Conservation (phyloP, 2,329 filamentous ascomycete species). For the Orbilia ellipsospora region DNA sequence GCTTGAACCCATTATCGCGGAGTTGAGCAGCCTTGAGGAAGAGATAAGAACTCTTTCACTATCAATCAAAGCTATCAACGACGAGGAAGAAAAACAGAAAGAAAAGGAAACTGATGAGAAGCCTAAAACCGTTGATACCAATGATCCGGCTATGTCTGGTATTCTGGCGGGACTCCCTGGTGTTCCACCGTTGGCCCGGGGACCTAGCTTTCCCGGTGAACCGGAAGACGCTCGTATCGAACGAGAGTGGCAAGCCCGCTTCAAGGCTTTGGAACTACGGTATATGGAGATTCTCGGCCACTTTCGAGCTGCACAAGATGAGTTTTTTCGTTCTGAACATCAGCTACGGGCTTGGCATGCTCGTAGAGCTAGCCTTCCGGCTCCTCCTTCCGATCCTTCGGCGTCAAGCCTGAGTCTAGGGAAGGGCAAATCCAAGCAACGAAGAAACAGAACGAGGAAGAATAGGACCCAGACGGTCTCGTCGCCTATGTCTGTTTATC, state of each 20-base stretch:
- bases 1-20: conserved; percentile 67
- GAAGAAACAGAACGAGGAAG: conserved; percentile 62
- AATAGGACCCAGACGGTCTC: conserved; percentile 62
- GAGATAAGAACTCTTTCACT: conserved; percentile 77
- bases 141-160: conserved; percentile 13
- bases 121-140: conserved; percentile 61
- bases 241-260: conserved; percentile 69
- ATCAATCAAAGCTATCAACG: conserved; percentile 78
- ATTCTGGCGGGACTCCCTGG: conserved; percentile 29
- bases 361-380: conserved; percentile 58
- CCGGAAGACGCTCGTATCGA: conserved; percentile 64
- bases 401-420: conserved; percentile 21
- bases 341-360: conserved; percentile 61
- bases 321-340: conserved; percentile 56
- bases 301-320: conserved; percentile 59
- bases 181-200: conserved; percentile 43
- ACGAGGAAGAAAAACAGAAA: conserved; percentile 73
- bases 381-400: conserved; percentile 40
- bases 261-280: conserved; percentile 68
- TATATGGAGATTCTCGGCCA: conserved; percentile 60
- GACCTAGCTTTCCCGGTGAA: conserved; percentile 61
- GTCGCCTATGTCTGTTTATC: conserved; percentile 63
- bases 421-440: conserved; percentile 60
- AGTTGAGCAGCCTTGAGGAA: conserved; percentile 74
- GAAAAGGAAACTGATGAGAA: conserved; percentile 71